phyloP scores from a whole-genome alignment of 768 basidiomycete genomes.

The Mrakia gelida region DNA sequence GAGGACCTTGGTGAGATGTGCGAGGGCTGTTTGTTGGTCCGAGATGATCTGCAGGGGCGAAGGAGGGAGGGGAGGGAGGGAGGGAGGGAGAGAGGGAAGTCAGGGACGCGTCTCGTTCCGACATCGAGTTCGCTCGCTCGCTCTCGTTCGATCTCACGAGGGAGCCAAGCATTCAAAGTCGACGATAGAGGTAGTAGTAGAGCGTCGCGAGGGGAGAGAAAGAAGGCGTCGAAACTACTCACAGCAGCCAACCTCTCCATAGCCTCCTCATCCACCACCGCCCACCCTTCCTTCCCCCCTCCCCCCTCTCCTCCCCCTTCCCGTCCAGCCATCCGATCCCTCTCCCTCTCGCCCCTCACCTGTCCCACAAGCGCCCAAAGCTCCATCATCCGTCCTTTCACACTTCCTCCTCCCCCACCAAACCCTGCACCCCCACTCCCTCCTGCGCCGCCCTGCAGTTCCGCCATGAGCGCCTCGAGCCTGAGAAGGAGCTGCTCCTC shows the following conservation, averaged over 20 bases:
- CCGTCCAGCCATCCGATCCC: slow-evolving; percentile 27
- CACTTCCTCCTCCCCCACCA: slow-evolving; percentile 28
- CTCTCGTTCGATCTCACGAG: too few relatives aligned
- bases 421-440: neutral
- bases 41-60: slow-evolving; percentile 25
- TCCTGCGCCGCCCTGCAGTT: slow-evolving; percentile 43
- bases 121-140: too few relatives aligned
- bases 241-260: slow-evolving; percentile 39
- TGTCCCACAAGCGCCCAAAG: slow-evolving; percentile 43
- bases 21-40: slow-evolving; percentile 28
- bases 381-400: slow-evolving; percentile 41
- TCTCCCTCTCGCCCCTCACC: slow-evolving; percentile 35
- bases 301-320: slow-evolving; percentile 8
- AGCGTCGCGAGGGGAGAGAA: too few relatives aligned
- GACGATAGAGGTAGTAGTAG: too few relatives aligned
- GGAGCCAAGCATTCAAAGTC: too few relatives aligned
- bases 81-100: neutral
- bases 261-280: slow-evolving; percentile 35
- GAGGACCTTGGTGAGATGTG: slow-evolving; percentile 28
- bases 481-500: slow-evolving; percentile 36
- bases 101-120: neutral
- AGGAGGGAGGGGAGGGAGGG: neutral
- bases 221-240: neutral
- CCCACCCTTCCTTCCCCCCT: slow-evolving; percentile 35
- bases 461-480: slow-evolving; percentile 38